These are phyloP conservation scores for Lenzites betulinus DNA, from an alignment of 768 basidiomycete genomes.

Conservation along the genomic window DNA sequence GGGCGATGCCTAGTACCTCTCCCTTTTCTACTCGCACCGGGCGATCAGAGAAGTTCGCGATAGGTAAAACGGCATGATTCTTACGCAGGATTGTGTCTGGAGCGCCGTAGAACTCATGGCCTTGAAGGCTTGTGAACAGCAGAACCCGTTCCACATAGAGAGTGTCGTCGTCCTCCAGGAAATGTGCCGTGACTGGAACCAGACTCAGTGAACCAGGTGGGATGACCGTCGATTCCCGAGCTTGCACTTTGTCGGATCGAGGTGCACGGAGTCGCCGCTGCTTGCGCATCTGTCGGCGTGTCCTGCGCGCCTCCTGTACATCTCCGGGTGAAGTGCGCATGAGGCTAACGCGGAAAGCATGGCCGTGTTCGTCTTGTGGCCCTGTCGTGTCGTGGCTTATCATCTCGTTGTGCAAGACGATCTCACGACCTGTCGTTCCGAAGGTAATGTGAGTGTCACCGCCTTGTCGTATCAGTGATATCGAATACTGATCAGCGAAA, in stretches of 20 bases:
- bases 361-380: neutral
- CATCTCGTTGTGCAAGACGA: too few relatives aligned
- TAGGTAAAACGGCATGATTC: neutral
- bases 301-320: neutral
- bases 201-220: neutral
- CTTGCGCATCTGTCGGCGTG: neutral
- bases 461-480: slow-evolving; percentile 31
- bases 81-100: slow-evolving; percentile 2
- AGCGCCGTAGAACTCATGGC: neutral
- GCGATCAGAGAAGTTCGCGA: slow-evolving; percentile 12
- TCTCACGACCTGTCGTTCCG: slow-evolving; percentile 13
- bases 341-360: too few relatives aligned
- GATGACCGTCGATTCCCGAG: neutral
- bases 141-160: slow-evolving; percentile 5
- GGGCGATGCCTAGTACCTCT: slow-evolving; percentile 10
- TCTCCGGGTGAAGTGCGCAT: too few relatives aligned
- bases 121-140: neutral
- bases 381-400: neutral
- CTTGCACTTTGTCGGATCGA: neutral
- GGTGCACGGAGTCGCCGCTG: neutral
- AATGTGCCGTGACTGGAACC: neutral
- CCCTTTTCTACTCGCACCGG: slow-evolving; percentile 4
- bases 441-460: slow-evolving; percentile 16
- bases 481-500: slow-evolving; percentile 35
- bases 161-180: neutral